Base-by-base conservation (phyloP, 352 stramenopile genomes). In the Halophytophthora polymorphica region DNA sequence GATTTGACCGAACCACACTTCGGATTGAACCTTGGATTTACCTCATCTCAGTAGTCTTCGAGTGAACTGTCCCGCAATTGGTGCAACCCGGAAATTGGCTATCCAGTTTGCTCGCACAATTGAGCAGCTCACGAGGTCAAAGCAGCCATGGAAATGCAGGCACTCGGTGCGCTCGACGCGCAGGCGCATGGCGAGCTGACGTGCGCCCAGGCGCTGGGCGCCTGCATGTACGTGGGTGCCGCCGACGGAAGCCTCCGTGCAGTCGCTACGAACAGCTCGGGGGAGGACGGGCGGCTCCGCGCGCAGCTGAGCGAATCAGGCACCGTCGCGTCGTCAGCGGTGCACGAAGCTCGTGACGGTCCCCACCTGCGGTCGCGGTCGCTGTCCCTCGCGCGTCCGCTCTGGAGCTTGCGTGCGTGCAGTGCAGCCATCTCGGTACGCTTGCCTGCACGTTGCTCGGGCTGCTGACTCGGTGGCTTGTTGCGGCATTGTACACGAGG, bases 191-290 rank as follows among this genome's bases (percentile, higher is more conserved):
- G 29, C 17, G 51, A 64, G 46, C 50, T 69, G 48, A 70, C 64
- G 50, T 70, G 60, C 47, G 60, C 56, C 3, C 44, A 39, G 1
- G 45, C 38, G 45, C 31, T 55, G 63, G 19, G 10, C 47, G 42
- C 40, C 14, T 50, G 64, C 53, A 22, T 70, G 34, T 73, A 67
- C 64, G 60, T 64, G 14, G 64, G 64, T 7, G 11, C 44, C 0
- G 17, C 36, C 25, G 56, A 70, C 49, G 60, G 64, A 64, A 66
- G 44, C 22, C 39, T 73, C 38, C 56, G 52, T 31, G 63, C 63
- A 28, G 18, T 61, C 23, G 50, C 64, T 19, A 41, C 58, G 54
- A 68, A 69, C 56, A 31, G 6, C 35, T 29, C 42, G 17, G 18
- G 25, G 48, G 59, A 64, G 52, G 43, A 23, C 6, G 22, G 2